Evolutionary conservation across 495 filamentous ascomycete species (phyloP), one percentile per base, ranked within the genome.

Genomic region (Penicillium dipodomyicola): DNA sequence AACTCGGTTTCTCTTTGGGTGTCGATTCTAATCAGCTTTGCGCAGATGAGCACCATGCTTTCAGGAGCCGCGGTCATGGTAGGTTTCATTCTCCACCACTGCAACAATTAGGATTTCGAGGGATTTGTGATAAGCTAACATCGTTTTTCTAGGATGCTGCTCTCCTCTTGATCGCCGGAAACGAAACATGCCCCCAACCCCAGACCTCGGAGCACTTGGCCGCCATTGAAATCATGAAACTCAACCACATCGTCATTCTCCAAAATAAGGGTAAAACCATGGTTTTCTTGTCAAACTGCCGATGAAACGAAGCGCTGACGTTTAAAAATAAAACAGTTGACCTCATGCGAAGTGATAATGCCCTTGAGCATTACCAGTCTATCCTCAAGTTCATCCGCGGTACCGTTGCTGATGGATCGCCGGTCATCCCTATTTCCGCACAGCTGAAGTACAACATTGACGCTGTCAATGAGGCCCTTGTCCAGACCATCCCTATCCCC

Each of bases 401-500:
- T 67, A 98, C 94, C 22, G 92, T 96, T 56, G 94, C 94, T 46
- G 92, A 92, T 71, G 91, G 92, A 65, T 94, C 92, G 20, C 94
- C 94, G 20, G 91, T 98, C 68, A 96, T 98, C 51, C 94, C 94
- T 52, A 97, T 98, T 68, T 98, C 94, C 32, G 94, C 94, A 19
- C 94, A 98, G 80, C 80, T 98, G 62, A 98, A 98, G 79, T 96
- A 96, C 84, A 98, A 98, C 79, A 96, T 98, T 67, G 94, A 98
- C 73, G 92, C 94, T 59, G 88, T 98, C 73, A 95, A 94, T 77
- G 93, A 97, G 70, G 82, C 87, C 55, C 90, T 98, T 50, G 88
- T 96, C 60, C 87, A 89, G 59, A 92, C 89, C 67, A 96, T 98
- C 59, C 95, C 95, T 19, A 86, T 97, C 20, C 94, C 94, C 3